These are phyloP conservation scores for Prorocentrum cordatum DNA, from an alignment of 169 alveolate genomes.

Conservation along the genomic window DNA sequence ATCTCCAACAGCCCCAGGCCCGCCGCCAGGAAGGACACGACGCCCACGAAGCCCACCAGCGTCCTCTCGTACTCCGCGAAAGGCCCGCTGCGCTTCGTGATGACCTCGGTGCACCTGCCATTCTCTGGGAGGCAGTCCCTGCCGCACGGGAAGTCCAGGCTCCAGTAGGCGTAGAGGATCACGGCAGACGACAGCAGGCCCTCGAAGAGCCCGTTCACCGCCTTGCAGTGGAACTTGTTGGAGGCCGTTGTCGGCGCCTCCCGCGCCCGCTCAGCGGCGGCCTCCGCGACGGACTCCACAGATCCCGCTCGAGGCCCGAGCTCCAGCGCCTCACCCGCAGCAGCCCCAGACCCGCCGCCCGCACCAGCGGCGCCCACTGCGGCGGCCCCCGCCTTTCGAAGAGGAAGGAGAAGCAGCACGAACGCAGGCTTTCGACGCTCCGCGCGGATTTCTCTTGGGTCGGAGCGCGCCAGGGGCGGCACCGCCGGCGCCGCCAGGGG, in stretches of 20 bases:
- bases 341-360: not conserved
- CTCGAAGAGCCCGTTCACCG: not conserved
- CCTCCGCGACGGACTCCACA: not conserved
- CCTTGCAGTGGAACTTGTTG: slow-evolving; percentile 10
- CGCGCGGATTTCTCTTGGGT: too few relatives aligned
- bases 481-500: too few relatives aligned
- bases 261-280: not conserved
- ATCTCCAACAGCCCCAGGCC: not conserved
- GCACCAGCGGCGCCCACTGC: too few relatives aligned
- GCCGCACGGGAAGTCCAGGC: not conserved
- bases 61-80: not conserved
- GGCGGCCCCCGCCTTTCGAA: too few relatives aligned
- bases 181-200: not conserved
- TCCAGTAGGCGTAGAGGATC: slow-evolving; percentile 15
- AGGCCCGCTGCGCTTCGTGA: not conserved
- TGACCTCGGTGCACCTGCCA: not conserved
- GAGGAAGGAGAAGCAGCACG: too few relatives aligned
- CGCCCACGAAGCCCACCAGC: slow-evolving; percentile 1
- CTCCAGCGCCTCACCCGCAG: not conserved
- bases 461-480: too few relatives aligned
- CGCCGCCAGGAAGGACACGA: slow-evolving; percentile 5
- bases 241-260: not conserved
- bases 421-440: too few relatives aligned
- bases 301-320: not conserved
- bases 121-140: not conserved